Evolutionary conservation across 495 filamentous ascomycete genomes (phyloP).

Genomic region (Pseudoneurospora amorphoporcata): DNA sequence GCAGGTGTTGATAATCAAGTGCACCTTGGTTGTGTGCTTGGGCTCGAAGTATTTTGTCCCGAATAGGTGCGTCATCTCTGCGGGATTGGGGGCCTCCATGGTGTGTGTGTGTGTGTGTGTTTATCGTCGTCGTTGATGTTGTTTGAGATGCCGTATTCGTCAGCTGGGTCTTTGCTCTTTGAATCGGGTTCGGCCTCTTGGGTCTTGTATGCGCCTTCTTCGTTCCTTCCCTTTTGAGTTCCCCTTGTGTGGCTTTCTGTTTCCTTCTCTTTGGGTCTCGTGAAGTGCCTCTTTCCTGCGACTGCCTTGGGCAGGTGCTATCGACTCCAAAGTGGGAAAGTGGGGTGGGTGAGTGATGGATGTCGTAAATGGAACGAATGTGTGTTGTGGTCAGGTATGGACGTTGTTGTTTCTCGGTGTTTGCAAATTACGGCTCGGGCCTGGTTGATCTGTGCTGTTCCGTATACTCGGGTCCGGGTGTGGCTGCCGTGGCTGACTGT

Average conservation of each 20-base stretch:
- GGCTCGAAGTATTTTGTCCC: neutral
- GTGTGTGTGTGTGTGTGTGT: neutral
- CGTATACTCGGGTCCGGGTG: neutral
- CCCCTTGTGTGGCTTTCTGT: neutral
- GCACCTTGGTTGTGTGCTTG: constrained; percentile 4
- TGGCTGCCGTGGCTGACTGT: neutral
- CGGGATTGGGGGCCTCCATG: neutral
- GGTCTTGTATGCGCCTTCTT: neutral
- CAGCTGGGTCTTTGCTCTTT: neutral
- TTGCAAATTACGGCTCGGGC: neutral
- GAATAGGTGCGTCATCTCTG: neutral
- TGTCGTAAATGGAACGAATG: neutral
- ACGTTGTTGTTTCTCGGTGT: neutral
- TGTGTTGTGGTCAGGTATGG: neutral
- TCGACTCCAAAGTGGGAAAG: neutral
- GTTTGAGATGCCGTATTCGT: neutral
- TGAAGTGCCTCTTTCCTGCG: neutral
- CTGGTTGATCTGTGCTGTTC: neutral
- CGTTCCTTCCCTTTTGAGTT: neutral
- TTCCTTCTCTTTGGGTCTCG: neutral
- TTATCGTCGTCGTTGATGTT: neutral
- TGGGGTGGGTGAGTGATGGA: neutral
- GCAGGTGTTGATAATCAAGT: constrained; percentile 16
- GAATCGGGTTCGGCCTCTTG: neutral
- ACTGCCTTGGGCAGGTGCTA: neutral